Evolutionary conservation across 371 early-diverging fungal genomes (phyloP), one percentile per base, ranked within the genome.

Genomic region (Mucor lusitanicus): DNA sequence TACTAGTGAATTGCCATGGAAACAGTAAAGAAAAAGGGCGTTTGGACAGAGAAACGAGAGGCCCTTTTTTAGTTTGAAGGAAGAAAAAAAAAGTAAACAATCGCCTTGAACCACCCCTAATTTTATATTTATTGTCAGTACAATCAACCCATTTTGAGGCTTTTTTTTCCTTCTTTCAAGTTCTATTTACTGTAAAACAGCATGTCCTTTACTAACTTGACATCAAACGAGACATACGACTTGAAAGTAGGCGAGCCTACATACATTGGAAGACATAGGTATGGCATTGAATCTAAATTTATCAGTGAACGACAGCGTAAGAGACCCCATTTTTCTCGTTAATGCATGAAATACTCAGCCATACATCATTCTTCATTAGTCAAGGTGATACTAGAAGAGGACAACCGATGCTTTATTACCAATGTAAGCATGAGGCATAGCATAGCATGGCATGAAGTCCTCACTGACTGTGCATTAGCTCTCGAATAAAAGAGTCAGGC

Each of bases 301-400:
- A 42, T 60, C 13, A 67, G 67, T 33, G 19, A 53, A 46, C 27
- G 53, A 37, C 66, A 65, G 25, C 50, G 66, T 65, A 65, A 23
- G 4, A 13, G 3, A 21, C 11, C 21, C 0, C 46, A 46, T 21
- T 21, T 44, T 21, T n/a, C 8, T 46, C 1, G 5, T 21, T 46
- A 46, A 46, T 46, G 46, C 46, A 27, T 27, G 15, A 27, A 27
- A 23, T 27, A 53, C 53, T 53, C 15, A 27, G 53, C 53, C 23
- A 27, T 25, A 9, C 0, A 0, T 44, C 1, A 25, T 12, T 27
- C 25, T 53, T 33, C 23, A 12, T 23, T 25, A 50, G 50, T 50
- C 12, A 50, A 50, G 12, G 23, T 50, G 21, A 23, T 50, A 25
- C 23, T 50, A 13, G 50, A 50, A 28, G 25, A 55, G n/a, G 55